Base-by-base conservation (phyloP, 345 rosid genomes). In the Aethionema arabicum region DNA sequence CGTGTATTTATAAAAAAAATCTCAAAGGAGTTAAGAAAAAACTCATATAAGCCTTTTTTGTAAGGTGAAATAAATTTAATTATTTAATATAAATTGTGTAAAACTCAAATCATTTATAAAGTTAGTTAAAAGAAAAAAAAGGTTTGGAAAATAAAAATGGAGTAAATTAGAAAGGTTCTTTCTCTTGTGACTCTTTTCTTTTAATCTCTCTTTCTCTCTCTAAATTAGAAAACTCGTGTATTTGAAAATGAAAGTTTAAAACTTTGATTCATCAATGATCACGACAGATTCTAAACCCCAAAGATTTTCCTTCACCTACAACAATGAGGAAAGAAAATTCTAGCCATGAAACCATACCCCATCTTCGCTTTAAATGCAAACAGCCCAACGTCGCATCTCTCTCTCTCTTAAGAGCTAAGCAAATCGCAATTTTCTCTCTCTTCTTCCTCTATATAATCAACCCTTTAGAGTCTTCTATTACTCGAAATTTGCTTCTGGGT, bases 331-430 rank as follows among this genome's bases (percentile, higher is more conserved):
- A 56, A 32, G 7, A 30, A 61, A 42, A 46, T 60, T 61, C 68
- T 21, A 43, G 63, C 74, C 58, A 55, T 52, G 60, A 39, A 68
- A 66, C 61, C 40, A 41, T 29, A 51, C 9, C 32, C 31, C 56
- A 33, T 4, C 5, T 2, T 37, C 69, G 82, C 88, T 73, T 83
- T 85, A 74, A 79, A 79, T 85, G 85, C 80, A 74, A 75, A 68
- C 75, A 72, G 70, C 81, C 67, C 61, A 69, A 76, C 73, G 45
- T 72, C 66, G 56, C 67, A 63, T 49, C 55, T 70, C 35, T 15
- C 7, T 49, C 41, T 77, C 75, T 75, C 87, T 77, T 79, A 53
- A 43, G 14, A 56, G 52, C 74, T 35, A 82, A 80, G 84, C 65
- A 56, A 69, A 56, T 31, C 61, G 52, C 44, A 6, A 6, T 37